Evolutionary conservation across 495 filamentous ascomycete species (phyloP).

Genomic region (Jackrogersella multiformis): DNA sequence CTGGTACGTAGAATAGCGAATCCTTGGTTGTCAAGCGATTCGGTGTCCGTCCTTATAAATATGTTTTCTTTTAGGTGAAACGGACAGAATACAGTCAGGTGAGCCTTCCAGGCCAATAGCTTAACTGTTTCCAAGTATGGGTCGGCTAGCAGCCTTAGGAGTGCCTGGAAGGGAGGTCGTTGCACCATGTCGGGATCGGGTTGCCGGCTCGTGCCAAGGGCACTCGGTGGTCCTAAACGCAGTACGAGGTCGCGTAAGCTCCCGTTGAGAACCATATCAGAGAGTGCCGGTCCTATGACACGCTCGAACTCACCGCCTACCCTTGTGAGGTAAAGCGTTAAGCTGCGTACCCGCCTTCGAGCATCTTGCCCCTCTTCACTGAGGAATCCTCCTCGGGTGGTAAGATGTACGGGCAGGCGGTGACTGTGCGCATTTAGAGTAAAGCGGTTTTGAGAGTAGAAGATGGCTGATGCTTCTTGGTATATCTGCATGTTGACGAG

Average conservation of each 20-base stretch:
- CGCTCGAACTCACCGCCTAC: slow-evolving; percentile 45
- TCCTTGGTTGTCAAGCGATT: slow-evolving; percentile 31
- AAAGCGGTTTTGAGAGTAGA: slow-evolving; percentile 49
- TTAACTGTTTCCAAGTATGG: slow-evolving; percentile 43
- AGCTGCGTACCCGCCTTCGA: slow-evolving; percentile 42
- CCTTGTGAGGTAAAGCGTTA: slow-evolving; percentile 41
- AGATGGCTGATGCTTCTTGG: slow-evolving; percentile 47
- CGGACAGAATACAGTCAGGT: slow-evolving; percentile 42
- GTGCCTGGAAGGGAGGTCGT: slow-evolving; percentile 41
- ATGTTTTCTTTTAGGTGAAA: slow-evolving; percentile 36
- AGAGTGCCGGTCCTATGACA: slow-evolving; percentile 36
- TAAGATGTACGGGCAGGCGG: slow-evolving; percentile 40
- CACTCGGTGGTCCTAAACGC: slow-evolving; percentile 33
- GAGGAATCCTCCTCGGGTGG: slow-evolving; percentile 30
- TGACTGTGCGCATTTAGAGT: slow-evolving; percentile 44
- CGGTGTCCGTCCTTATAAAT: slow-evolving; percentile 22
- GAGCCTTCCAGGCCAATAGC: slow-evolving; percentile 38
- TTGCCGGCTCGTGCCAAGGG: slow-evolving; percentile 13
- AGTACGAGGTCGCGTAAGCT: slow-evolving; percentile 40
- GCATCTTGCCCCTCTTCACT: slow-evolving; percentile 38
- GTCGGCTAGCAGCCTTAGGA: slow-evolving; percentile 46
- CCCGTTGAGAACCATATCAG: slow-evolving; percentile 47
- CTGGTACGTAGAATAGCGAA: slow-evolving; percentile 34
- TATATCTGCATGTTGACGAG: slow-evolving; percentile 48
- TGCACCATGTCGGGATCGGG: slow-evolving; percentile 34